Evolutionary conservation across 768 basidiomycete genomes (phyloP).

Genomic region (Mycena galopus): DNA sequence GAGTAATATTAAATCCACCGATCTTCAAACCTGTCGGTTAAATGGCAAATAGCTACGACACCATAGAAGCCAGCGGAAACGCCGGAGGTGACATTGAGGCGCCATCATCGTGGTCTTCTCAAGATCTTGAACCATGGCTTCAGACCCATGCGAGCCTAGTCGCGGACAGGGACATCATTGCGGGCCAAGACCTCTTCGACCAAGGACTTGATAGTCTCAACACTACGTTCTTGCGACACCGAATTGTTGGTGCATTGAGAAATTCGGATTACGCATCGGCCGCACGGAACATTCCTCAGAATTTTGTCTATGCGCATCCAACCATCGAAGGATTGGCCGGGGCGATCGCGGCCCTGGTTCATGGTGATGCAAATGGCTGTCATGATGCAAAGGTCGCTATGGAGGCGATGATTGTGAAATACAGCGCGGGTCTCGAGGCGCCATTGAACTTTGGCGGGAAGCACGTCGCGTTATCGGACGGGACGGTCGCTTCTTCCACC

Average conservation of each 20-base stretch:
- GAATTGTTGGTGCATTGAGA: conserved; percentile 49
- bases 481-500: too few species aligned
- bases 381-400: conserved; percentile 34
- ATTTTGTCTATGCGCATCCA: background rate
- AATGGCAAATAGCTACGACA: background rate
- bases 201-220: conserved; percentile 55
- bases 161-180: conserved; percentile 6
- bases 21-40: too few species aligned
- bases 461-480: conserved; percentile 16
- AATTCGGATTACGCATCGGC: conserved; percentile 12
- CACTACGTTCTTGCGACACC: conserved; percentile 53
- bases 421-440: conserved; percentile 41
- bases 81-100: background rate
- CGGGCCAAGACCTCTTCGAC: conserved; percentile 46
- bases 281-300: background rate
- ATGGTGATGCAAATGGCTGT: too few species aligned
- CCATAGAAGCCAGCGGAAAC: background rate
- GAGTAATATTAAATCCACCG: background rate
- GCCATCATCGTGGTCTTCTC: background rate
- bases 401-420: conserved; percentile 54
- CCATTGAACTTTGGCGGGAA: conserved; percentile 26
- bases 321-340: conserved; percentile 57
- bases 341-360: background rate
- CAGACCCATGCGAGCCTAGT: background rate
- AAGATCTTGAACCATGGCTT: background rate